These are phyloP conservation scores for Prunus dulcis DNA, from an alignment of 306 rosid species.

Conservation along the genomic window DNA sequence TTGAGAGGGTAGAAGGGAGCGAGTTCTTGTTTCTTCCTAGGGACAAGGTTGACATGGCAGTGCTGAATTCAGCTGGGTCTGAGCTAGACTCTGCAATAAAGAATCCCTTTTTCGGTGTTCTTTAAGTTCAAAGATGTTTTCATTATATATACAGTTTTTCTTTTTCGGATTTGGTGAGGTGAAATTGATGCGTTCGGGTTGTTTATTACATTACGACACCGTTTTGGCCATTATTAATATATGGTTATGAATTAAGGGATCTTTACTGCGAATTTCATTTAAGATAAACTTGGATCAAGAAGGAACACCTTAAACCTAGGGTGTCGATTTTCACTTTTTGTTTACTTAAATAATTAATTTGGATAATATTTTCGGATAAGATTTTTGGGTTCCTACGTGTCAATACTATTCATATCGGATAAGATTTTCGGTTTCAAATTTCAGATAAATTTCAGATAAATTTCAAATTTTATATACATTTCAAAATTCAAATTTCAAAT, in stretches of 20 bases:
- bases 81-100: constrained; percentile 89
- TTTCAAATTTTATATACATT: no score
- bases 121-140: constrained; percentile 26
- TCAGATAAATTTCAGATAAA: no score
- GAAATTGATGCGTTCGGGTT: not conserved
- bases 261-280: not conserved
- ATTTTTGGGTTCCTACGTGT: no score
- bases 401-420: no score
- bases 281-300: not conserved
- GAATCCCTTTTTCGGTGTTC: constrained; percentile 93
- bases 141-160: not conserved
- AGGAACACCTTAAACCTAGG: no score
- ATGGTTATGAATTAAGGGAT: not conserved
- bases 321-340: no score
- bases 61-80: constrained; percentile 80
- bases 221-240: not conserved
- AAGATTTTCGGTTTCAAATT: no score
- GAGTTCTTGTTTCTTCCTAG: constrained; percentile 72
- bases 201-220: not conserved
- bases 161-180: not conserved
- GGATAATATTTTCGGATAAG: no score
- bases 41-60: constrained; percentile 68
- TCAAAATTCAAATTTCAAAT: no score
- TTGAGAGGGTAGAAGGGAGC: constrained; percentile 71
- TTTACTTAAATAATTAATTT: no score